Evolutionary conservation across 345 rosid species (phyloP), one percentile per base, ranked within the genome.

Genomic region (Trapa bicornis): DNA sequence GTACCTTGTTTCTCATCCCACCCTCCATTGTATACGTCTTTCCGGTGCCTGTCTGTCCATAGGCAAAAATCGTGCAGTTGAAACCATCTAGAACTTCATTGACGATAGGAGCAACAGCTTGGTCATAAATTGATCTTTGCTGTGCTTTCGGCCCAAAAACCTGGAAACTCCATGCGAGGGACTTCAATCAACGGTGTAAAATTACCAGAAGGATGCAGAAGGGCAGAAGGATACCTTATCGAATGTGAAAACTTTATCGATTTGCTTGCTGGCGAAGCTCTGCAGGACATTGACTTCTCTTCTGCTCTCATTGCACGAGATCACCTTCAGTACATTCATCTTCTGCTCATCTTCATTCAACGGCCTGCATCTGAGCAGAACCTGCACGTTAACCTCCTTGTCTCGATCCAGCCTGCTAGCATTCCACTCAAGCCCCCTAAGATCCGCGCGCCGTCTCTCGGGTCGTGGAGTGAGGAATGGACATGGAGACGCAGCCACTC

Each of bases 11-110:
- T 70, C 90, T 80, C 89, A 88, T 86, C 12, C 94, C 97, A 43
- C 98, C 98, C 78, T 93, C 96, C 98, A 93, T 93, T 15, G 97
- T 88, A 61, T 83, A 90, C 37, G 98, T 92, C 78, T 92, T 92
- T 1, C 97, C 97, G 0, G 98, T 89, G 61, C 94, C 96, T 1
- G 96, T 93, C 76, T 93, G 98, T 35, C 98, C 97, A 75, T 90
- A 93, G 0, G 97, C 98, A 64, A 93, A 93, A 58, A 93, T 91
- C 38, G 97, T 93, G 74, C 96, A 93, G 72, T 92, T 93, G 80
- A 87, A 93, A 70, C 97, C 96, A 5, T 90, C 98, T 47, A 93
- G 87, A 64, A 93, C 96, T 75, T 93, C 97, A 78, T 86, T 83
- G 50, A 93, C 98, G 67, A 93, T 80, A 0, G 98, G 97, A 1